Evolutionary conservation across 202 grass and related monocot species (phyloP), one percentile per base, ranked within the genome.

Genomic region (Brachypodium distachyon): DNA sequence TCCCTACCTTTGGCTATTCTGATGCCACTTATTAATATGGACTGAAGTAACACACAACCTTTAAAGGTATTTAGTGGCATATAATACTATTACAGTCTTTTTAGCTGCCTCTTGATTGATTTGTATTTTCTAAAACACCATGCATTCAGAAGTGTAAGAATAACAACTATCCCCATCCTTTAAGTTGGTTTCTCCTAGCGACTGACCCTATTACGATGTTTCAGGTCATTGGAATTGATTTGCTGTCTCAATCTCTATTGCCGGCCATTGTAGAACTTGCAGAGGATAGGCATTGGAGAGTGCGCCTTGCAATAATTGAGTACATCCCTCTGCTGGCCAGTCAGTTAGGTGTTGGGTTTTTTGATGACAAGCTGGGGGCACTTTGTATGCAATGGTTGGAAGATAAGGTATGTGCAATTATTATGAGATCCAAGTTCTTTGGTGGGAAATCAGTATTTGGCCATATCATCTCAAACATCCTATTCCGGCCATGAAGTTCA

Each of bases 351-450:
- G 73, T 98, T 67, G 85, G 91, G 10, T 94, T 98, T 82, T 98
- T 98, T 47, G 91, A 98, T 83, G 95, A 92, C 66, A 95, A 98
- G 67, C 61, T 95, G 38, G 95, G 95, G 33, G 91, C 95, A 63
- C 91, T 94, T 57, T 98, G 91, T 83, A 98, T 98, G 91, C 95
- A 95, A 49, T 94, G 95, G 91, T 90, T 98, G 79, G 95, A 98
- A 89, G 95, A 98, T 85, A 98, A 98, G 95, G 95, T 97, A 62
- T 34, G 26, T 41, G 28, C 32, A n/a, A n/a, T n/a, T 55, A 26
- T 78, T 63, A 47, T 47, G 26, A n/a, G n/a, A n/a, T n/a, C n/a
- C n/a, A n/a, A n/a, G n/a, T n/a, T n/a, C n/a, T n/a, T n/a, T n/a
- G n/a, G n/a, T n/a, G n/a, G n/a, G n/a, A n/a, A n/a, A n/a, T n/a